Conservation (phyloP, 2,329 filamentous ascomycete genomes). For the Fusarium sp. region DNA sequence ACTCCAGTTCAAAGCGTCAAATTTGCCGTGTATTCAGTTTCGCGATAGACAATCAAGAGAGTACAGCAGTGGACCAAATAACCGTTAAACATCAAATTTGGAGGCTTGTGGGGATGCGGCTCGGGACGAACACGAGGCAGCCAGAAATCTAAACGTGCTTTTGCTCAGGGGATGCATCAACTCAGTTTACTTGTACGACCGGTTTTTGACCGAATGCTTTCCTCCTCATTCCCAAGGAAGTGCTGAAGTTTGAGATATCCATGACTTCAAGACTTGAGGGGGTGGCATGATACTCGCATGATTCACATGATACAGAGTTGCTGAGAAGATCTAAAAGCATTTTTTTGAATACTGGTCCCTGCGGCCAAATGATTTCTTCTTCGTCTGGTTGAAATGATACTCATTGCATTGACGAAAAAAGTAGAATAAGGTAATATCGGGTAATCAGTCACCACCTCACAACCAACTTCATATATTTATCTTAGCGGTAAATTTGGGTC, state of each 20-base stretch:
- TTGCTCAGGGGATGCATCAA: neutral
- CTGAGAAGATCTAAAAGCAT: neutral
- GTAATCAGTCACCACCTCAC: neutral
- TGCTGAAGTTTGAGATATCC: neutral
- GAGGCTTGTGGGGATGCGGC: neutral
- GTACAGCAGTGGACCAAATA: neutral
- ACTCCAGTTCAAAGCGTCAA: neutral
- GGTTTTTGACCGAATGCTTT: neutral
- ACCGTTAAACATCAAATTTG: neutral
- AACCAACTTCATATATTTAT: neutral
- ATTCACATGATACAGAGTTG: neutral
- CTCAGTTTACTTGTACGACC: neutral
- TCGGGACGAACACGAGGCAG: slow-evolving; percentile 1
- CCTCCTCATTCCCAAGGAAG: neutral
- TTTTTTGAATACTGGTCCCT: neutral
- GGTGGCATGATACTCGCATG: slow-evolving; percentile 8
- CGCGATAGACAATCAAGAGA: neutral
- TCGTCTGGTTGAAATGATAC: neutral
- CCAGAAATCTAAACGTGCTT: neutral
- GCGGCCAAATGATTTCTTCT: neutral
- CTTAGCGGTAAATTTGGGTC: neutral
- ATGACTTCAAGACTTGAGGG: neutral
- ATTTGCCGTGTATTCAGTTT: neutral
- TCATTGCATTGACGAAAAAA: neutral
- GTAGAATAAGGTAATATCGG: neutral